Evolutionary conservation across 495 filamentous ascomycete genomes (phyloP), one percentile per base, ranked within the genome.

Genomic region (Cairneyella variabilis): DNA sequence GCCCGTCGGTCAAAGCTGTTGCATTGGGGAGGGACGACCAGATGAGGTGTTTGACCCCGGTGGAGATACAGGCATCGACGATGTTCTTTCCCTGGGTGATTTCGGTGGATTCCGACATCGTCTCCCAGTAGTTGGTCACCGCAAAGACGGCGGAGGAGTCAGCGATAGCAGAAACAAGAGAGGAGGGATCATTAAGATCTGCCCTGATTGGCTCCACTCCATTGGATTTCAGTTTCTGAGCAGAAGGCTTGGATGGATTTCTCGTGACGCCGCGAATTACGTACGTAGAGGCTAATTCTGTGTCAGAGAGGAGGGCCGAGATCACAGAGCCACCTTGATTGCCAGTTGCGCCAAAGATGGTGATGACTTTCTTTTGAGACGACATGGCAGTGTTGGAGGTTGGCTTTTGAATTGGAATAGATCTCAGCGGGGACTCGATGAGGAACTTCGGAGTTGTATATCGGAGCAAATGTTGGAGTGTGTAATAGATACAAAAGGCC

Each of bases 281-380:
- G 64, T 70, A 85, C 40, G 69, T 50, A 6, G 69, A 54, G 6
- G 71, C 72, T 10, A 80, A 67, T 18, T 62, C 53, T 0, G 80
- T 62, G 54, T 80, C 66, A 12, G 60, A 48, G 2, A 81, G 69
- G 17, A 84, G 65, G 25, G 54, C 48, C 51, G 69, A 61, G 57
- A 84, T 64, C 38, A 85, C 70, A 5, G 77, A 80, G 36, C 73
- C 64, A 23, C 82, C 83, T 60, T 84, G 82, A 10, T 71, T 69
- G 62, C 83, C 80, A 12, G 83, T 84, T n/a, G 78, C 76, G 10
- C 80, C 80, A 53, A 83, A 81, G 34, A 86, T 69, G 26, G 73
- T 74, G 57, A 84, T 67, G 48, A 77, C 48, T 52, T 78, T 63
- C 6, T 26, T 36, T 12, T 5, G 7, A 14, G 26, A 45, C 23